Percentiles rank a stretch among this genome's conserved stretches.
These are phyloP conservation scores for Apiotrichum brassicae DNA, from an alignment of 1,284 basidiomycete species.

Conservation along the genomic window DNA sequence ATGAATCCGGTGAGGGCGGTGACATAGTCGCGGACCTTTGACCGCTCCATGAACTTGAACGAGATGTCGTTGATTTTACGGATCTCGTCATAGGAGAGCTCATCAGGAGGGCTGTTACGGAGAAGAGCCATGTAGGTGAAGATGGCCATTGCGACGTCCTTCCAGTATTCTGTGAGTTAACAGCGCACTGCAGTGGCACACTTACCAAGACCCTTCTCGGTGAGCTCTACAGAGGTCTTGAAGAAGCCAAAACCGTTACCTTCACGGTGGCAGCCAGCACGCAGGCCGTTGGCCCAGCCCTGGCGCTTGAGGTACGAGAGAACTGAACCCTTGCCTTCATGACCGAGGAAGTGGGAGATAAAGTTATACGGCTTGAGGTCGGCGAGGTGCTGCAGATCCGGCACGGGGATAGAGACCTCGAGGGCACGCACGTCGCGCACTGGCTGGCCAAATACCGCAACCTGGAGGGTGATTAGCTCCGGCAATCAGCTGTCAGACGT, in stretches of 20 bases:
- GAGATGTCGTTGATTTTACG: constrained; percentile 65
- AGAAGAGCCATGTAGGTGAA: constrained; percentile 88
- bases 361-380: constrained; percentile 74
- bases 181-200: constrained; percentile 15
- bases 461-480: constrained; percentile 49
- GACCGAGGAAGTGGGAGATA: constrained; percentile 82
- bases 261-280: constrained; percentile 59
- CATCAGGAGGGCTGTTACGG: constrained; percentile 58
- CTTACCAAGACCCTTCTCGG: constrained; percentile 77
- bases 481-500: background rate
- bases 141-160: constrained; percentile 62
- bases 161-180: constrained; percentile 60
- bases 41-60: constrained; percentile 87
- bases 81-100: constrained; percentile 74
- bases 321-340: constrained; percentile 92
- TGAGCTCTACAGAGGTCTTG: constrained; percentile 75
- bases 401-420: constrained; percentile 82
- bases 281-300: constrained; percentile 82
- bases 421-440: constrained; percentile 83
- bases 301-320: constrained; percentile 85
- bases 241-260: constrained; percentile 80
- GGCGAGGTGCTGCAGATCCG: constrained; percentile 74
- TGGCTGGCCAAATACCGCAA: constrained; percentile 77
- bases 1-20: constrained; percentile 70
- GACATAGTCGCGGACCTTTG: constrained; percentile 70